Evolutionary conservation across 768 basidiomycete genomes (phyloP), one percentile per base, ranked within the genome.

Genomic region (Cystofilobasidium ferigula): DNA sequence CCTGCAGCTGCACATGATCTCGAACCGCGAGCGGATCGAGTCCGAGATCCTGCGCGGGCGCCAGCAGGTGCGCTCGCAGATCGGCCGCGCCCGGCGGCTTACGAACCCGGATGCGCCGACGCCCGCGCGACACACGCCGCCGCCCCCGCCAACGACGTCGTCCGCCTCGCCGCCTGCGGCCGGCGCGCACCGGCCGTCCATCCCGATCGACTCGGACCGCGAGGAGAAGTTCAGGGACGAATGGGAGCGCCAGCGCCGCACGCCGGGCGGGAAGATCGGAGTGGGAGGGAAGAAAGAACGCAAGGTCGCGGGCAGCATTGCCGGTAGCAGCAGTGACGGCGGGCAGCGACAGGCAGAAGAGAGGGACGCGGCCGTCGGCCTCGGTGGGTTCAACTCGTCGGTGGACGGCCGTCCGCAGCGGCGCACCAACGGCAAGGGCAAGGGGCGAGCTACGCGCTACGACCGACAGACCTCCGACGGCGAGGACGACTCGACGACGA

Each of bases 1-100:
- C 34, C 58, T 60, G 5, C 61, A 64, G 61, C 60, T 68, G 9
- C 67, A 68, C 35, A 68, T 68, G 67, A 63, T 68, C 45, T 62
- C 61, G 34, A 68, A 68, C 43, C 61, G 67, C 28, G 67, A 68
- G 18, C 24, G 34, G 1, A 68, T 68, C 48, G 67, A 68, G 30
- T 45, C 28, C 20, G 42, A 61, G 61, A 61, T 66, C 64, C 64
- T 66, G 20, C 58, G 47, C 16, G 65, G 65, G 12, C 65, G 65
- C 9, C 65, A 67, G 34, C 40, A 61, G 9, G 65, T 67, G 12
- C 65, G 65, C 1, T 42, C 58, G 0, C 51, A 30, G 51, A 54
- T 54, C 51, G 51, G 51, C 2, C 51, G 51, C 14, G 51, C 51
- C 18, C 51, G 51, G 5, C 51, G 51, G 30, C 28, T 54, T 2